Base-by-base conservation (phyloP, 1,139 yeast genomes). In the Debaryomyces psychrophilus region DNA sequence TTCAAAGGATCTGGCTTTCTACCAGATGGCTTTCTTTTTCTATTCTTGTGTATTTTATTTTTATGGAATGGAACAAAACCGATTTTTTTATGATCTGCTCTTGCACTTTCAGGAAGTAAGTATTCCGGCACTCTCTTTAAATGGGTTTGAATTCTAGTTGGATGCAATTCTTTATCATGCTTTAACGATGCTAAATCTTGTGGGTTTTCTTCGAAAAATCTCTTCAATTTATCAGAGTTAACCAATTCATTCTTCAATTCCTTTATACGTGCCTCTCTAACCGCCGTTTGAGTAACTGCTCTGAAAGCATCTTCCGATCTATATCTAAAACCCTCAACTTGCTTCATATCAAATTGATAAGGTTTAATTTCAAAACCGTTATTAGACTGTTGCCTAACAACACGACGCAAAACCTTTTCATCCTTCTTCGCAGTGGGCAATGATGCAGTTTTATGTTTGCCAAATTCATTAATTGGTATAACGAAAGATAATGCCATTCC, bases 161-260 rank as follows among this genome's bases (percentile, higher is more conserved):
- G 85, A 60, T 92, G 96, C 49, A 89, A 65, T 56, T 88, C 96
- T 59, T 85, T 87, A 64, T 93, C 99, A 62, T 93, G 99, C 64
- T 97, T 85, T 64, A 93, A 80, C 44, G 87, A 83, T 11, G 83
- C 83, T 60, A 93, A 77, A 67, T 95, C 99, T 60, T 90, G 95
- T n/a, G 99, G 99, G 64, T 93, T 93, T 62, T 93, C 99, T 67
- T 93, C 97, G 61, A 95, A 95, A 69, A 90, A 96, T 60, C 97
- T 82, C 67, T 90, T 90, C 62, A 95, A 79, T 61, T 90, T 90
- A 53, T 90, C 97, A 54, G 95, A 87, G 37, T 92, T 83, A 51
- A 95, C 73, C 64, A 95, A 76, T 66, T 95, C 99, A 58, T 85
- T 81, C 64, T 88, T 87, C 64, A 95, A 78, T 65, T 95, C 99